Evolutionary conservation across 1,284 basidiomycete species (phyloP), one percentile per base, ranked within the genome.

Genomic region (Leccinum fuscescens): DNA sequence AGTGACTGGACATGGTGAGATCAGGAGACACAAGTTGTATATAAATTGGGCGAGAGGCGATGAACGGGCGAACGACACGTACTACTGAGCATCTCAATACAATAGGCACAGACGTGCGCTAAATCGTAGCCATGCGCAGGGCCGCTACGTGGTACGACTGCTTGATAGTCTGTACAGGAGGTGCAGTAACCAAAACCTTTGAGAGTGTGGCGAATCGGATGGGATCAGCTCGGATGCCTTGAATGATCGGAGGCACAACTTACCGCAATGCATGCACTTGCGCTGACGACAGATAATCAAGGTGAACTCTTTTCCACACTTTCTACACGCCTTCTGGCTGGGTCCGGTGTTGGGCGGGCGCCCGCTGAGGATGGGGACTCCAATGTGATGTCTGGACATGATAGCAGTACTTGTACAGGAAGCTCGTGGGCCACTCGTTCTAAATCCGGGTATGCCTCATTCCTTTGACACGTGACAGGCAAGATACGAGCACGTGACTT

Each of bases 201-300:
- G 63, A 7, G 39, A 17, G 59, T 37, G 54, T 59, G 29, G 49
- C 12, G 14, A 6, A 20, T 60, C 14, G 48, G 17, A 20, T 24
- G 44, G 15, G 46, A 56, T 50, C 20, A 46, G 46, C 3, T 8
- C 8, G 11, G n/a, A 49, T 31, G 53, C 8, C 35, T 46, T n/a
- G 52, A 29, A 12, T 9, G 14, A 39, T 22, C 3, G 1, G 9
- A 44, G 7, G 29, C 33, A 53, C 52, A 29, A 76, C 85, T 66
- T 70, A 88, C 89, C 88, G 69, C 89, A 92, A 67, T 92, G 90
- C 70, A 89, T 86, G 70, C 89, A 92, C 64, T 77, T 82, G 65
- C 83, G 80, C 51, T 84, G 79, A 58, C 89, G 77, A 58, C 83
- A 76, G 66, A 92, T 86, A 39, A 91, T 63, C 35, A 89, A 69